A percentile compares a stretch with the other conserved stretches of the same genome.
These are phyloP conservation scores for Lactifluus subvellereus DNA, from an alignment of 768 basidiomycete genomes.

Conservation along the genomic window DNA sequence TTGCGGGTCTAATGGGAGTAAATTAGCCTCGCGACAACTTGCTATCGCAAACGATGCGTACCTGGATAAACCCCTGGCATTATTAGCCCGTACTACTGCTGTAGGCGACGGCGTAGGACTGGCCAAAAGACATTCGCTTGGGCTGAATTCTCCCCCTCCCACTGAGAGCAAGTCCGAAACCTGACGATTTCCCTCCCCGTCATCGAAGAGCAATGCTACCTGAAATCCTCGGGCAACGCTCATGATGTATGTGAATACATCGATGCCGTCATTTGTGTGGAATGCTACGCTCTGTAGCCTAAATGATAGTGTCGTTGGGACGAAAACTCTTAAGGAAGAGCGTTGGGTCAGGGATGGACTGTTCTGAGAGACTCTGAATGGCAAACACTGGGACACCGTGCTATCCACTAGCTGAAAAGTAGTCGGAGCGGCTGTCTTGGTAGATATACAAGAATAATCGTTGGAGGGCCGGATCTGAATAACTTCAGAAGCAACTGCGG, in stretches of 20 bases:
- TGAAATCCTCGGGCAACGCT: constrained; percentile 34
- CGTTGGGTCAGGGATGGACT: constrained; percentile 33
- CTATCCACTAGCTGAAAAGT: constrained; percentile 33
- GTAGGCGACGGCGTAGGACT: not conserved
- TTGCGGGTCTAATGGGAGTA: not conserved
- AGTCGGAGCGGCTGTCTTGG: constrained; percentile 8
- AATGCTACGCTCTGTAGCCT: constrained; percentile 22
- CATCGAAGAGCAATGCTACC: constrained; percentile 42
- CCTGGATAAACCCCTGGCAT: not conserved
- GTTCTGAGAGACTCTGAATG: constrained; percentile 43
- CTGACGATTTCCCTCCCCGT: constrained; percentile 35
- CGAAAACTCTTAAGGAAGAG: constrained; percentile 36
- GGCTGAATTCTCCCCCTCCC: constrained; percentile 27
- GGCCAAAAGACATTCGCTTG: constrained; percentile 27
- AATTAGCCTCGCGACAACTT: not conserved
- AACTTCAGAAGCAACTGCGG: constrained; percentile 44
- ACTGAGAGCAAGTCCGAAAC: constrained; percentile 42
- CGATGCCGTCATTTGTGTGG: constrained; percentile 27
- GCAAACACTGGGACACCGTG: constrained; percentile 42
- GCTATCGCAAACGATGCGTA: not conserved
- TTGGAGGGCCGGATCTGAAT: constrained; percentile 40
- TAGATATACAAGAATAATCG: constrained; percentile 40
- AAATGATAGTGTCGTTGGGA: constrained; percentile 29
- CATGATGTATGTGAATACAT: constrained; percentile 42
- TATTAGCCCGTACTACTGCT: not conserved